Conservation (phyloP, 2,329 filamentous ascomycete genomes). For the Pseudohalonectria lignicola region DNA sequence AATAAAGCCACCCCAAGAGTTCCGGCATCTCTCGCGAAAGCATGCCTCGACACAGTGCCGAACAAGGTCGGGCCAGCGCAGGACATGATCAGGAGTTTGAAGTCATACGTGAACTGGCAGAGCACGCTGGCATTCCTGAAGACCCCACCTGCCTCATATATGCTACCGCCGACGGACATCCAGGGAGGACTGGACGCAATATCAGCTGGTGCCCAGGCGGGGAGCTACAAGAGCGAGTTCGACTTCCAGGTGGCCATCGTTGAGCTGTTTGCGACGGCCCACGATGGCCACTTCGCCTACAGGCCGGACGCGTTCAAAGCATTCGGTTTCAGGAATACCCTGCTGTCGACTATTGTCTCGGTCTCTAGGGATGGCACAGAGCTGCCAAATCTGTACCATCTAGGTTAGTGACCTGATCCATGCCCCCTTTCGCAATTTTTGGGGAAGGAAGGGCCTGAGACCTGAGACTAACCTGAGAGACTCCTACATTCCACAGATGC, state of each 20-base stretch:
- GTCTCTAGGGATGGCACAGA: constrained; percentile 19
- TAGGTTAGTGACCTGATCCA: background rate
- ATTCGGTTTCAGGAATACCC: background rate
- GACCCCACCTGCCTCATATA: constrained; percentile 22
- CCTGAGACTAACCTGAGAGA: no score
- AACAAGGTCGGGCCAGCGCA: constrained; percentile 16
- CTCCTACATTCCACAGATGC: no score
- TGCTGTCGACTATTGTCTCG: constrained; percentile 22
- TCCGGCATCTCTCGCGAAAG: constrained; percentile 23
- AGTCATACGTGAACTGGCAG: constrained; percentile 30
- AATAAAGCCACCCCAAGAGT: constrained; percentile 19
- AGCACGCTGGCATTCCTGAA: constrained; percentile 25
- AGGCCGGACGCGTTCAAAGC: constrained; percentile 26
- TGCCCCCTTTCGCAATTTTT: no score
- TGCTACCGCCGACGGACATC: constrained; percentile 24
- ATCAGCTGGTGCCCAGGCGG: constrained; percentile 17
- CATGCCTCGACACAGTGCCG: constrained; percentile 19
- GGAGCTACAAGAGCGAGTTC: constrained; percentile 25
- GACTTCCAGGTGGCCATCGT: constrained; percentile 26
- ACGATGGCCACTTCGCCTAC: constrained; percentile 29
- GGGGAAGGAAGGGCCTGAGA: no score
- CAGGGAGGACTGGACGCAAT: constrained; percentile 21
- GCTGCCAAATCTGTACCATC: constrained; percentile 26
- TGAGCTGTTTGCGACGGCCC: constrained; percentile 23
- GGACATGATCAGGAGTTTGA: constrained; percentile 24